These are phyloP conservation scores for Penicillium oxalicum DNA, from an alignment of 2,329 filamentous ascomycete genomes.

Conservation along the genomic window DNA sequence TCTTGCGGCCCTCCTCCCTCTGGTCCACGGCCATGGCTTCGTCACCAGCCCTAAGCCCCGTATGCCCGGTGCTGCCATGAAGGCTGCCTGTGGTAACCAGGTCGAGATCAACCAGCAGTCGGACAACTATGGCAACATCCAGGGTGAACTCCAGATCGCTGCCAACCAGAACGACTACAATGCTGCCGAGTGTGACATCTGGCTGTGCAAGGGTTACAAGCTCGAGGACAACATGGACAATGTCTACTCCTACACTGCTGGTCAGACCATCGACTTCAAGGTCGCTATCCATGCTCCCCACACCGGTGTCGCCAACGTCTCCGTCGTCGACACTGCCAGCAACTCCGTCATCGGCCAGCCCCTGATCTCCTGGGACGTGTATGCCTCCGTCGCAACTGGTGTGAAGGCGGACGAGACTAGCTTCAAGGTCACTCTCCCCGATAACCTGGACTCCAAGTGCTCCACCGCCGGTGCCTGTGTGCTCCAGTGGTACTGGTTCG, in stretches of 20 bases:
- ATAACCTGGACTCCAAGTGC: slow-evolving; percentile 24
- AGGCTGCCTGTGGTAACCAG: slow-evolving; percentile 50
- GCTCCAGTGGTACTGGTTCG: slow-evolving; percentile 33
- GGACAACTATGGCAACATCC: slow-evolving; percentile 54
- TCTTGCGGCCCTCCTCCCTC: slow-evolving; percentile 40
- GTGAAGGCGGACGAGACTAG: slow-evolving; percentile 23
- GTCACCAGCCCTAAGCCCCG: slow-evolving; percentile 46
- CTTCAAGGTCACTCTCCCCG: slow-evolving; percentile 30
- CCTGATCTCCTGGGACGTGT: slow-evolving; percentile 28
- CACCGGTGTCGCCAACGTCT: slow-evolving; percentile 46
- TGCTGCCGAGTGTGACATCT: slow-evolving; percentile 45
- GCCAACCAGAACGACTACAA: slow-evolving; percentile 45
- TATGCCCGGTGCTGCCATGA: slow-evolving; percentile 48
- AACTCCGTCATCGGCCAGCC: slow-evolving; percentile 36
- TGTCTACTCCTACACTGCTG: slow-evolving; percentile 47
- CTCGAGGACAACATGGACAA: slow-evolving; percentile 51
- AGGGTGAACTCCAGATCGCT: slow-evolving; percentile 49
- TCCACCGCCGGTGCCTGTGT: slow-evolving; percentile 27
- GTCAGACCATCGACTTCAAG: slow-evolving; percentile 40
- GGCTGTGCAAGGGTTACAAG: slow-evolving; percentile 55
- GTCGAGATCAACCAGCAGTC: slow-evolving; percentile 48
- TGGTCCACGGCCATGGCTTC: slow-evolving; percentile 50
- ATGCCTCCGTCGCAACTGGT: slow-evolving; percentile 27
- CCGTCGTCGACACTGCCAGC: slow-evolving; percentile 43
- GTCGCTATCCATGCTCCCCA: slow-evolving; percentile 46